phyloP scores from a whole-genome alignment of 305 asterid genomes.

The Solanum aculeatissimum region DNA sequence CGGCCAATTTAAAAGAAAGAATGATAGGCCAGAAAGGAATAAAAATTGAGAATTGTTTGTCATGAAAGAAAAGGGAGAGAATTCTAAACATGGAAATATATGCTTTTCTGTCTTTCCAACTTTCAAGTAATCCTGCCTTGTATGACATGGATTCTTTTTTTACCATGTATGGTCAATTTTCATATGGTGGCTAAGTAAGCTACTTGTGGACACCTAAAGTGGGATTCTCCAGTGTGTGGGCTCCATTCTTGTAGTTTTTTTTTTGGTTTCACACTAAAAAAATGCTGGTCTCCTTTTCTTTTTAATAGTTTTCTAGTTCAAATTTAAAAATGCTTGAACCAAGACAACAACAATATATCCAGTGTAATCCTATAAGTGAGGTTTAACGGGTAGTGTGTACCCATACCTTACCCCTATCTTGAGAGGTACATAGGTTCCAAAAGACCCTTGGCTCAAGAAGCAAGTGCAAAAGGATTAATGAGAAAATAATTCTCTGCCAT shows the following conservation, averaged over 20 bases:
- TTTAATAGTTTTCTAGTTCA: background rate
- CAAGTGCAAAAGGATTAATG: background rate
- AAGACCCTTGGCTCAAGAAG: background rate
- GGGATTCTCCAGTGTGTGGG: constrained; percentile 3
- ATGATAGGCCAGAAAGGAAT: background rate
- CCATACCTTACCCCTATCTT: background rate
- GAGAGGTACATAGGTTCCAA: background rate
- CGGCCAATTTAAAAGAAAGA: background rate
- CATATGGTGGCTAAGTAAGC: background rate
- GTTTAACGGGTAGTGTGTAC: background rate
- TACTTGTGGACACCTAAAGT: background rate
- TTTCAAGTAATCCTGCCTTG: constrained; percentile 47
- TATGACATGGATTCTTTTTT: constrained; percentile 9
- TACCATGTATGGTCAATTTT: background rate
- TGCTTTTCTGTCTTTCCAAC: constrained; percentile 42
- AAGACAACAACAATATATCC: background rate
- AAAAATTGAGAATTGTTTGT: constrained; percentile 25
- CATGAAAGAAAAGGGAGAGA: constrained; percentile 31
- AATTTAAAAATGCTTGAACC: background rate
- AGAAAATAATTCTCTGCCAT: background rate
- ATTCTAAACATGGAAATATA: constrained; percentile 6
- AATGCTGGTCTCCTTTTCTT: background rate
- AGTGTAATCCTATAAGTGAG: background rate
- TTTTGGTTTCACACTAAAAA: background rate
- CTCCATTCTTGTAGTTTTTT: background rate